Conservation (phyloP, 2,329 filamentous ascomycete species). For the Aaosphaeria pasadenensis region DNA sequence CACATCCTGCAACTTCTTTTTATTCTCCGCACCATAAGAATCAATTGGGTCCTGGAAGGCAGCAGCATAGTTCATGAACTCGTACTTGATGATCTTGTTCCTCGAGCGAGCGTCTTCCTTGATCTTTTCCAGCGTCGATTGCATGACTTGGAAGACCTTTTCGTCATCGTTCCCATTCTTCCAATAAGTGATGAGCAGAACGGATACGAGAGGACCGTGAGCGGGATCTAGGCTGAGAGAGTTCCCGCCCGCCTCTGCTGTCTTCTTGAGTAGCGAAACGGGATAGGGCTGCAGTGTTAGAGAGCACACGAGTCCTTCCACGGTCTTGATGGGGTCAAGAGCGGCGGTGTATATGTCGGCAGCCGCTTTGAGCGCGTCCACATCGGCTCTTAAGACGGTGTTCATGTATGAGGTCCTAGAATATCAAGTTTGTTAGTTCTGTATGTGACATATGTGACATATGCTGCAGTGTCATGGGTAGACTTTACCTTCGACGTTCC, state of each 20-base stretch:
- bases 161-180: constrained; percentile 13
- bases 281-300: constrained; percentile 17
- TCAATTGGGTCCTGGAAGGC: constrained; percentile 5
- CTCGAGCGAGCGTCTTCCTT: constrained; percentile 3
- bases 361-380: background rate
- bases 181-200: constrained; percentile 18
- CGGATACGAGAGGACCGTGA: constrained; percentile 14
- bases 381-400: background rate
- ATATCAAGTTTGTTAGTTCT: background rate
- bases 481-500: too few species aligned
- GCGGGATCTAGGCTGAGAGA: constrained; percentile 13
- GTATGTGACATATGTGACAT: background rate
- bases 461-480: too few species aligned
- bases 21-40: constrained; percentile 6
- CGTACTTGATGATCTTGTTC: background rate
- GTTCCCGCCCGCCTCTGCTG: constrained; percentile 10
- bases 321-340: constrained; percentile 6
- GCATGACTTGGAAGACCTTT: constrained; percentile 6
- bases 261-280: constrained; percentile 9
- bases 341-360: background rate
- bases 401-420: background rate
- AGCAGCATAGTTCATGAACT: constrained; percentile 4
- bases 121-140: constrained; percentile 8
- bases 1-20: constrained; percentile 4
- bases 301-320: constrained; percentile 6